Percentiles rank a stretch among this genome's conserved stretches.
phyloP scores from a whole-genome alignment of 164 flowering plant genomes.

The Taxillus chinensis region DNA sequence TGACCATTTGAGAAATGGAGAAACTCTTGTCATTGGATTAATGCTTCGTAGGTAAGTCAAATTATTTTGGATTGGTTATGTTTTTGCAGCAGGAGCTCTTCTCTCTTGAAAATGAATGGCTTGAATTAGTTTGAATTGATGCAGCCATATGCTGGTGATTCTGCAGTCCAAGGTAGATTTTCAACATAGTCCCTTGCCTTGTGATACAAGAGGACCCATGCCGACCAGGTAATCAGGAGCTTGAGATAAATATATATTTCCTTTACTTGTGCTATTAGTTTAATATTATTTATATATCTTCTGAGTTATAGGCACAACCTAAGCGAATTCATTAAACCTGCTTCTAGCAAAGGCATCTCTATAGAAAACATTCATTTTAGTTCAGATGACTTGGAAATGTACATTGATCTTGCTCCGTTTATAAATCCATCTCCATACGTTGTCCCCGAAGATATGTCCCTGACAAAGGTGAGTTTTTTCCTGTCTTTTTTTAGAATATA shows the following conservation, averaged over 20 bases:
- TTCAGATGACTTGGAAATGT: constrained; percentile 94
- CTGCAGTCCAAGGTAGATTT: constrained; percentile 90
- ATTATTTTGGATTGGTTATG: background rate
- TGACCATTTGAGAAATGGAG: constrained; percentile 70
- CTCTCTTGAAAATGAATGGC: constrained; percentile 3
- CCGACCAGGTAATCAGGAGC: constrained; percentile 42
- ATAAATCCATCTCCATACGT: constrained; percentile 90
- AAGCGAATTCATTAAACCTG: constrained; percentile 88
- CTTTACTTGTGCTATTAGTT: background rate
- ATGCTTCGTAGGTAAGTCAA: constrained; percentile 71
- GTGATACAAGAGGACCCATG: constrained; percentile 49
- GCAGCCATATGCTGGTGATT: constrained; percentile 88
- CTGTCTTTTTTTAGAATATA: background rate
- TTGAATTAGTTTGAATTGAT: constrained; percentile 12
- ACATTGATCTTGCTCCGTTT: constrained; percentile 91
- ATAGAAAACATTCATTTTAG: constrained; percentile 70
- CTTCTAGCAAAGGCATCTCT: constrained; percentile 76
- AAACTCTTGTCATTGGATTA: constrained; percentile 77
- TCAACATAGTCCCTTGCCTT: constrained; percentile 79
- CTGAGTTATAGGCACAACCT: constrained; percentile 54
- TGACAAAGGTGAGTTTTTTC: constrained; percentile 58
- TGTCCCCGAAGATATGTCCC: constrained; percentile 95
- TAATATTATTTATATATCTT: background rate
- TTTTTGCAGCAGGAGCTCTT: background rate
- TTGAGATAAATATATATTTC: background rate